Evolutionary conservation across 495 filamentous ascomycete genomes (phyloP).

Genomic region (Cudoniella acicularis): DNA sequence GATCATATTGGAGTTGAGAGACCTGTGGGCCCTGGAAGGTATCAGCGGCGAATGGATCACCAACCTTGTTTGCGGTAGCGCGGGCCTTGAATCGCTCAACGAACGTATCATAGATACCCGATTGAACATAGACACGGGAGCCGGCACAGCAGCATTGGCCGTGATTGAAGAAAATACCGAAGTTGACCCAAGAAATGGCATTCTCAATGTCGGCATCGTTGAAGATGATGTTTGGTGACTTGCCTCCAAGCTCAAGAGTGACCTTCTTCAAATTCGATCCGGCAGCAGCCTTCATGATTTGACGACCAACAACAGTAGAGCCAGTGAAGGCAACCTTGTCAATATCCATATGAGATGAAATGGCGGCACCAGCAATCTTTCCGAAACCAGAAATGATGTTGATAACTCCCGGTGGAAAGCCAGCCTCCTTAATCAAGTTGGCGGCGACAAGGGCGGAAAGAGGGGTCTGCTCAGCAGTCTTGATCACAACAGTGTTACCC

Average conservation of each 20-base stretch:
- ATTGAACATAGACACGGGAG: slow-evolving; percentile 93
- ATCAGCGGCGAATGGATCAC: slow-evolving; percentile 80
- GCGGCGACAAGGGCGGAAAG: slow-evolving; percentile 80
- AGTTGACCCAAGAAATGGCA: slow-evolving; percentile 97
- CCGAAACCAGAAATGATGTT: slow-evolving; percentile 96
- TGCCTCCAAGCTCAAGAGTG: slow-evolving; percentile 96
- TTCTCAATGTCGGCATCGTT: slow-evolving; percentile 94
- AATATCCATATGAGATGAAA: slow-evolving; percentile 92
- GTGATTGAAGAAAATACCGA: slow-evolving; percentile 98
- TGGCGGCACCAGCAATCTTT: slow-evolving; percentile 82
- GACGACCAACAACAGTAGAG: slow-evolving; percentile 83
- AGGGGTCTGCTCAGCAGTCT: slow-evolving; percentile 96
- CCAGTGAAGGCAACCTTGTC: slow-evolving; percentile 99
- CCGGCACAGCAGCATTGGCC: slow-evolving; percentile 98
- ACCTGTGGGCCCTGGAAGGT: slow-evolving; percentile 99
- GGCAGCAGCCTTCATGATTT: slow-evolving; percentile 94
- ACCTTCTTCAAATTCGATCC: slow-evolving; percentile 98
- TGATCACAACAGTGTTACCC: slow-evolving; percentile 87
- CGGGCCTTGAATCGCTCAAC: slow-evolving; percentile 83
- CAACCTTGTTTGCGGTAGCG: slow-evolving; percentile 76
- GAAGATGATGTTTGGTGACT: slow-evolving; percentile 98
- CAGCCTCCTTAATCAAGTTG: slow-evolving; percentile 84
- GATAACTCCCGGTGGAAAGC: slow-evolving; percentile 93
- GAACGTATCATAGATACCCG: slow-evolving; percentile 95
- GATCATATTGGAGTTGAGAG: slow-evolving; percentile 90